Base-by-base conservation (phyloP, 2,329 filamentous ascomycete species). In the Nemania sp. region DNA sequence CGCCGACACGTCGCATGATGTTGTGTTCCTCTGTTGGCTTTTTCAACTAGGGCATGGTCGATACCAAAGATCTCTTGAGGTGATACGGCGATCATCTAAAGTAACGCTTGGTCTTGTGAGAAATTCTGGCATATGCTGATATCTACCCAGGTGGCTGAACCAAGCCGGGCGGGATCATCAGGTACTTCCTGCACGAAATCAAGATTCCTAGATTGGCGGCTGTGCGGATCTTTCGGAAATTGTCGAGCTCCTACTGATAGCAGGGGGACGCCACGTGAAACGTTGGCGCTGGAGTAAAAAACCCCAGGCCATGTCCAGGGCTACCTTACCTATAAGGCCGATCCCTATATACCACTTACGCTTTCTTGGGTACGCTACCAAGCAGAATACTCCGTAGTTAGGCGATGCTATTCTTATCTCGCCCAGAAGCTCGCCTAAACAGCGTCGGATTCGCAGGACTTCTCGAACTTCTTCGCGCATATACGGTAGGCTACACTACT, bases 211-310 rank as follows among this genome's bases (percentile, higher is more conserved):
- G 14, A 19, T 22, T 49, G 39, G 48, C 39, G 50, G 46, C 54
- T 55, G 51, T n/a, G 53, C 47, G 52, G 53, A 54, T 52, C 49
- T 46, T 52, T 54, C 53, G 56, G 53, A 59, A 51, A 57, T 59
- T 57, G 39, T 28, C 12, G 12, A 33, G 12, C 30, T 24, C 9
- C n/a, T 47, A 28, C 40, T 44, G 3, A 31, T 9, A 12, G 8
- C 4, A 31, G 28, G 20, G 49, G 49, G 41, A 48, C 41, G 49
- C 53, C 53, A 59, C 56, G 56, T 56, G 56, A 56, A 59, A 48
- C 53, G 39, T 42, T 59, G 49, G 56, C 33, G 49, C 45, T 51
- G n/a, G n/a, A n/a, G n/a, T n/a, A n/a, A n/a, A n/a, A 11, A 31
- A 7, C 15, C 11, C 24, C 17, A 20, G 34, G 17, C 22, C 7